phyloP scores from a whole-genome alignment of 306 rosid species.

The Gynostemma pentaphyllum region DNA sequence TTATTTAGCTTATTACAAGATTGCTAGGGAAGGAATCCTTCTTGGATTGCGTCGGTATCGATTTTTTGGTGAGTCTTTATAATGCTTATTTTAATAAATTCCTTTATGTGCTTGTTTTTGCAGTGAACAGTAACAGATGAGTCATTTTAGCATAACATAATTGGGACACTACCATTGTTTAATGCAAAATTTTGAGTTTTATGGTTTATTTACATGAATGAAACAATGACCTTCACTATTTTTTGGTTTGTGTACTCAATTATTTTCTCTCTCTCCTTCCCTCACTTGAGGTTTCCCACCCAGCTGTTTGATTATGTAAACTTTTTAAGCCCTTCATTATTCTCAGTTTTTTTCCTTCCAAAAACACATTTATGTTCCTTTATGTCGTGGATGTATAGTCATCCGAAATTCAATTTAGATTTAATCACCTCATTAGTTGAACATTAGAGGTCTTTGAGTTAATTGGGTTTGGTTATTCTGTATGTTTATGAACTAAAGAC shows the following conservation, averaged over 20 bases:
- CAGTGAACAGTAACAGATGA: background rate
- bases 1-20: conserved; percentile 23
- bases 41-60: conserved; percentile 50
- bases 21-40: conserved; percentile 48
- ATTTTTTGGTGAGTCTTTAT: conserved; percentile 48
- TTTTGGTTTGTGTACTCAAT: background rate
- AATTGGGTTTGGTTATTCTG: background rate
- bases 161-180: background rate
- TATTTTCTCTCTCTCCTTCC: background rate
- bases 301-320: no score
- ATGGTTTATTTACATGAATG: background rate
- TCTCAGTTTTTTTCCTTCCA: background rate
- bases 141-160: background rate
- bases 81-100: background rate
- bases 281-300: no score
- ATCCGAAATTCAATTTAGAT: background rate
- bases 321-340: background rate
- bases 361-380: background rate
- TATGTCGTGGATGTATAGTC: no score
- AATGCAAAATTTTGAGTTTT: background rate
- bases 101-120: background rate
- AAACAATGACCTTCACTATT: no score
- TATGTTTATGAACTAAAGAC: background rate
- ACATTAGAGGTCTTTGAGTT: background rate
- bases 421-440: background rate